Conservation (phyloP, 306 rosid species). For the Quercus suber region DNA sequence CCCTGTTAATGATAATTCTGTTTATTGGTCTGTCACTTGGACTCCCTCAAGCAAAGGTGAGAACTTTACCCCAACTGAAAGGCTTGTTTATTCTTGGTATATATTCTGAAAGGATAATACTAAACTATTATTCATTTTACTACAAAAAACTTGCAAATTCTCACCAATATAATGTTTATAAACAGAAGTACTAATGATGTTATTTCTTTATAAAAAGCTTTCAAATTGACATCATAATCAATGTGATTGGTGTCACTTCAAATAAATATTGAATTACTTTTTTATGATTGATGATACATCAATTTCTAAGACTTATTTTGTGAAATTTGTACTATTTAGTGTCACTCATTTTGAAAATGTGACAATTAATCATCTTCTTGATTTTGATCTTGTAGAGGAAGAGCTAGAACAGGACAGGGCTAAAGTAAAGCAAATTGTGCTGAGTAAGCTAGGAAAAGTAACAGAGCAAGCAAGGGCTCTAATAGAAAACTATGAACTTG, state of each 20-base stretch:
- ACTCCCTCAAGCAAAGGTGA: conserved; percentile 18
- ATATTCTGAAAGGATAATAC: too few species aligned
- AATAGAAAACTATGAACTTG: conserved; percentile 16
- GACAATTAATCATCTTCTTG: neutral
- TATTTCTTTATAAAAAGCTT: too few species aligned
- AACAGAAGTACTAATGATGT: too few species aligned
- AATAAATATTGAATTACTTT: too few species aligned
- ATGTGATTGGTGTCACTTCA: too few species aligned
- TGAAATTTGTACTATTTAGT: too few species aligned
- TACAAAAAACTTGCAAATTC: too few species aligned
- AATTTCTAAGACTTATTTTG: neutral
- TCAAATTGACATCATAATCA: too few species aligned
- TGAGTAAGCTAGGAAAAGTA: conserved; percentile 28
- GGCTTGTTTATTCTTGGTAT: neutral
- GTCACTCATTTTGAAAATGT: neutral
- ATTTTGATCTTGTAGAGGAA: conserved; percentile 7
- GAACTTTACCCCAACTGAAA: neutral
- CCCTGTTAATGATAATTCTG: conserved; percentile 17
- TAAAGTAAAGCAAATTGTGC: conserved; percentile 21
- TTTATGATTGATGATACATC: too few species aligned
- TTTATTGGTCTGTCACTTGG: conserved; percentile 34
- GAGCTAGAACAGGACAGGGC: conserved; percentile 13
- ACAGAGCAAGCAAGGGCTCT: conserved; percentile 13
- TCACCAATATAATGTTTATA: too few species aligned
- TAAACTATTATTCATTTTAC: too few species aligned